Evolutionary conservation across 202 grass and related monocot species (phyloP).

Genomic region (Hordeum pubiflorum): DNA sequence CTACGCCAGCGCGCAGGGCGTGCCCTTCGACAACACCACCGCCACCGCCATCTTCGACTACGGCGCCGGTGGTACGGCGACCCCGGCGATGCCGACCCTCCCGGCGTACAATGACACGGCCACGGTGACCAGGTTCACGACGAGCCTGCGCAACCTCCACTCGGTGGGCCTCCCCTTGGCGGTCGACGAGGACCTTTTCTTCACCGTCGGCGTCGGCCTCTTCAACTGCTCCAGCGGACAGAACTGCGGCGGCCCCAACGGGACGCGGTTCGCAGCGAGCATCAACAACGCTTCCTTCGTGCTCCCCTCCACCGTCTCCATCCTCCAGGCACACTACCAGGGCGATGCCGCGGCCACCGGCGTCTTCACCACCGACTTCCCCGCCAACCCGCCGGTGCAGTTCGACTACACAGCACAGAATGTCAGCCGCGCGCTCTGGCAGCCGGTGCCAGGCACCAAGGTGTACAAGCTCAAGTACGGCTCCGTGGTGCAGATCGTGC

Average conservation of each 20-base stretch:
- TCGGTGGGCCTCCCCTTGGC: constrained; percentile 22
- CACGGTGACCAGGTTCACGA: constrained; percentile 41
- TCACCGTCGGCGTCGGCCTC: constrained; percentile 65
- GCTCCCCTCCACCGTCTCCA: constrained; percentile 48
- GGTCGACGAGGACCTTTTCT: constrained; percentile 78
- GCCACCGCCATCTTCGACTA: constrained; percentile 78
- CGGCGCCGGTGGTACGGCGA: neutral
- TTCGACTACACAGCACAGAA: constrained; percentile 87
- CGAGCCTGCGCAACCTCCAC: constrained; percentile 40
- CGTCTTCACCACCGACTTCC: constrained; percentile 75
- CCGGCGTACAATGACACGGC: constrained; percentile 77
- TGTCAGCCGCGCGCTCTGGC: constrained; percentile 61
- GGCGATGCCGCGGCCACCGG: neutral
- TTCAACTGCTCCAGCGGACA: constrained; percentile 40
- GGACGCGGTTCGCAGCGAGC: constrained; percentile 65
- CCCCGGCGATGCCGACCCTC: constrained; percentile 38
- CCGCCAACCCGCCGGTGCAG: constrained; percentile 46
- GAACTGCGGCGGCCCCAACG: constrained; percentile 70
- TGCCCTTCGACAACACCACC: constrained; percentile 89
- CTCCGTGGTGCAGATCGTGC: constrained; percentile 60
- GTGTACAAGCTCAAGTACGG: constrained; percentile 69
- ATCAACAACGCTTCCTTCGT: constrained; percentile 91
- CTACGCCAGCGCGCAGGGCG: constrained; percentile 61
- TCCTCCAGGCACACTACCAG: constrained; percentile 65
- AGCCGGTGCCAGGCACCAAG: constrained; percentile 54